Base-by-base conservation (phyloP, 371 early-diverging fungal species). In the Zychaea mexicana region DNA sequence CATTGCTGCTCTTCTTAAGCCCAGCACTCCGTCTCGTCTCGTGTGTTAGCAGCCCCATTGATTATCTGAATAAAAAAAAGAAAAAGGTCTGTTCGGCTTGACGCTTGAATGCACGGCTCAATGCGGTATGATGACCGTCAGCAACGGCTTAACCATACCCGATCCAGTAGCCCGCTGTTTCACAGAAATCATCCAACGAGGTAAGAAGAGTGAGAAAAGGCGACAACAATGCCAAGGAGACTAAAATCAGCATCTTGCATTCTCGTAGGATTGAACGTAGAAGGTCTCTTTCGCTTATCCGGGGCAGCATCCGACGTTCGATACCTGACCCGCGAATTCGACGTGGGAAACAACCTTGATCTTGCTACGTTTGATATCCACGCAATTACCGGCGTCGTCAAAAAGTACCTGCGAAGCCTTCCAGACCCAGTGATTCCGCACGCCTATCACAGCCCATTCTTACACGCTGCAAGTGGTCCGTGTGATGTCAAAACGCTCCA, bases 251-350 rank as follows among this genome's bases (percentile, higher is more conserved):
- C n/a, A n/a, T n/a, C n/a, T n/a, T n/a, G n/a, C n/a, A n/a, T n/a
- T n/a, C n/a, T n/a, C n/a, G n/a, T n/a, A 72, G 79, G 79, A 2
- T 67, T 79, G 27, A 39, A 66, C 12, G 67, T 74, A n/a, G 77
- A 79, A 71, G 80, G 80, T 2, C 54, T 81, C 24, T 81, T 81
- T 67, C 77, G 82, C 24, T 58, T 81, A 57, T 81, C 82, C 26
- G 82, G 82, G 32, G 71, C 82, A 42, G 72, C 77, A 19, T 68
- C 72, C 9, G 77, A 76, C 57, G 79, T 81, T 15, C 61, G 53
- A 26, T 49, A 42, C 22, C 66, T 82, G 15, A 54, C 30, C 9
- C 27, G 22, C 19, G 64, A 65, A 30, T 74, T 78, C n/a, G 70
- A 77, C 31, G 54, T 68, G 47, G 76, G 73, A 53, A 74, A 74